A percentile compares a stretch with the other conserved stretches of the same genome.
These are phyloP conservation scores for Candida silvicultrix DNA, from an alignment of 805 yeast species.

Conservation along the genomic window DNA sequence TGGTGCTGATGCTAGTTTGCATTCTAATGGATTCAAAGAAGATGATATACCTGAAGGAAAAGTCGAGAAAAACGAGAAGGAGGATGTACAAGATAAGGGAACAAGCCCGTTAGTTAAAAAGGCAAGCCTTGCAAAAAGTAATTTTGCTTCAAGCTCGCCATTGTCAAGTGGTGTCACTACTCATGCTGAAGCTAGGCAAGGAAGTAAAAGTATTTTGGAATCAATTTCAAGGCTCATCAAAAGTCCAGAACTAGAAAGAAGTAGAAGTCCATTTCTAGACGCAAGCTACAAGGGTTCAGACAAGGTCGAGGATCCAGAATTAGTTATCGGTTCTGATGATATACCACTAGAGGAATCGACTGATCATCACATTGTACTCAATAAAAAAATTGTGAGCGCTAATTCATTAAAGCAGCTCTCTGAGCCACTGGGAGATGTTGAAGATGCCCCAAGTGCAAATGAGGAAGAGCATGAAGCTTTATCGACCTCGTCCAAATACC, in stretches of 20 bases:
- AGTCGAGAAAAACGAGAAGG: not conserved
- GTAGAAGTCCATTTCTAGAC: slow-evolving; percentile 22
- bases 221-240: slow-evolving; percentile 15
- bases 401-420: not conserved
- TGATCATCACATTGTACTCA: slow-evolving; percentile 16
- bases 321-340: slow-evolving; percentile 11
- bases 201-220: slow-evolving; percentile 7
- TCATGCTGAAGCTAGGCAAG: not conserved
- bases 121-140: not conserved
- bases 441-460: slow-evolving; percentile 1
- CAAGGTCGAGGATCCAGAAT: slow-evolving; percentile 5
- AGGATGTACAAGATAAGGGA: not conserved
- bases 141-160: not conserved
- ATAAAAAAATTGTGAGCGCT: too few relatives aligned
- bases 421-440: not conserved
- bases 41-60: too few relatives aligned
- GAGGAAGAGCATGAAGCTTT: not conserved
- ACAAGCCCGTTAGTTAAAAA: not conserved
- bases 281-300: slow-evolving; percentile 13
- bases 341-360: slow-evolving; percentile 24
- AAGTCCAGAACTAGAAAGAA: slow-evolving; percentile 14
- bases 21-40: too few relatives aligned
- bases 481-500: not conserved
- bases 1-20: too few relatives aligned
- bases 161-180: not conserved